Conservation (phyloP, 2,329 filamentous ascomycete species). For the Huntiella bhutanensis region DNA sequence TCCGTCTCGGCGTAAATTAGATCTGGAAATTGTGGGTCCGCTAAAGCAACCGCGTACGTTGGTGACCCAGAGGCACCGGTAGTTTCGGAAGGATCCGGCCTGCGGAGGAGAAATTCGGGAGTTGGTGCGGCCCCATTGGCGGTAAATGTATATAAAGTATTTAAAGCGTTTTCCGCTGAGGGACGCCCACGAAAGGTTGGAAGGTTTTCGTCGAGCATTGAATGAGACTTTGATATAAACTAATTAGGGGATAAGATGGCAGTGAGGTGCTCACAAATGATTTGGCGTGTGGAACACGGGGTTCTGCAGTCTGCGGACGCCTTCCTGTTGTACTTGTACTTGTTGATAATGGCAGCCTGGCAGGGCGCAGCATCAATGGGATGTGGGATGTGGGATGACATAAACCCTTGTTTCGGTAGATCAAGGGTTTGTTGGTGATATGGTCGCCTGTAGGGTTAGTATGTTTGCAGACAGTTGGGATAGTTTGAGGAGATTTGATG, state of each 20-base stretch:
- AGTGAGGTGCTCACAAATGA: too few species aligned
- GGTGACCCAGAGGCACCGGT: slow-evolving; percentile 17
- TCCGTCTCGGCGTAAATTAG: slow-evolving; percentile 77
- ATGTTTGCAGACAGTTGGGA: too few species aligned
- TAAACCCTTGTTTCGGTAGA: background rate
- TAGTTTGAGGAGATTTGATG: too few species aligned
- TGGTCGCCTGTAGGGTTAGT: too few species aligned
- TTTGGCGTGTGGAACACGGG: background rate
- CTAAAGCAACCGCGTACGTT: slow-evolving; percentile 64
- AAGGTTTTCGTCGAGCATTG: slow-evolving; percentile 87
- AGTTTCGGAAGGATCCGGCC: slow-evolving; percentile 46
- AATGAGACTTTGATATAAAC: background rate
- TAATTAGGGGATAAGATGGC: too few species aligned
- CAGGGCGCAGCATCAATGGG: background rate
- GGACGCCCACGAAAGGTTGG: slow-evolving; percentile 45
- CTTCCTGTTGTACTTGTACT: too few species aligned
- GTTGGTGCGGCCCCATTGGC: slow-evolving; percentile 65
- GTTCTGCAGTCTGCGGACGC: too few species aligned
- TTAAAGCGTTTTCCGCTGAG: slow-evolving; percentile 31
- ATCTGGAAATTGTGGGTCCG: slow-evolving; percentile 62
- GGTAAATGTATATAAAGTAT: slow-evolving; percentile 39
- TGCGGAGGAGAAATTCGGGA: slow-evolving; percentile 63
- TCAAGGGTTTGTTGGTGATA: too few species aligned
- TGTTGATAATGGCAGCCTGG: too few species aligned
- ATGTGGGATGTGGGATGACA: slow-evolving; percentile 10